Evolutionary conservation across 2,329 filamentous ascomycete species (phyloP), one percentile per base, ranked within the genome.

Genomic region (Trichoderma aggressivum): DNA sequence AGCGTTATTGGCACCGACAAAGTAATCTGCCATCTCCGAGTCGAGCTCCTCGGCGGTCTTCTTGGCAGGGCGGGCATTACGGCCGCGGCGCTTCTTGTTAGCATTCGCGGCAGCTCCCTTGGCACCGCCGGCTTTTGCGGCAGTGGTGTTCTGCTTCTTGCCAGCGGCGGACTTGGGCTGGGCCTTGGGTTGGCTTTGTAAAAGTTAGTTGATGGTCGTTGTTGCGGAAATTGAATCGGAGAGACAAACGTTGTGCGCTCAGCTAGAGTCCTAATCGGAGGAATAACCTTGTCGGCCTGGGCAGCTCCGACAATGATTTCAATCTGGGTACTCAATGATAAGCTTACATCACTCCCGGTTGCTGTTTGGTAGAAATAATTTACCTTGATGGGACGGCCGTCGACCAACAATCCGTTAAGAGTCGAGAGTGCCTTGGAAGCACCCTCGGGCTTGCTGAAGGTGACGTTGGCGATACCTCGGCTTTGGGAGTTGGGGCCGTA

Each of bases 1-100:
- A 75, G 84, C 84, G 66, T 81, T 84, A 74, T 83, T 79, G 39
- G 77, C 76, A 72, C 82, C 80, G 53, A 86, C 89, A 80, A 97
- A 98, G 85, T 99, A 99, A 82, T 98, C 96, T 24, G 90, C 91
- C 96, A 99, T 99, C 82, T 99, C 96, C 5, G 93, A 94, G 81
- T 99, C 96, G 30, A 99, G 90, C 84, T 99, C 94, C 80, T 97
- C 95, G 1, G 92, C 90, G 0, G 94, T 97, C 92, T 98, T 98
- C 85, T 97, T 86, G 78, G 90, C 84, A 75, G 91, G 86, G 77
- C 91, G 89, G 74, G 87, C 85, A 78, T 85, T 91, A 75, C 90
- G 90, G 55, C 79, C 81, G 73, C 85, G 85, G 71, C 86, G 85
- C 80, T 86, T 87, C 81, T 87, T 87, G 76, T 83, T 82, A 74